Percentiles rank a stretch among this genome's conserved stretches.
Evolutionary conservation across 352 stramenopile species (phyloP).

Genomic region (Thalassiosira hispida): DNA sequence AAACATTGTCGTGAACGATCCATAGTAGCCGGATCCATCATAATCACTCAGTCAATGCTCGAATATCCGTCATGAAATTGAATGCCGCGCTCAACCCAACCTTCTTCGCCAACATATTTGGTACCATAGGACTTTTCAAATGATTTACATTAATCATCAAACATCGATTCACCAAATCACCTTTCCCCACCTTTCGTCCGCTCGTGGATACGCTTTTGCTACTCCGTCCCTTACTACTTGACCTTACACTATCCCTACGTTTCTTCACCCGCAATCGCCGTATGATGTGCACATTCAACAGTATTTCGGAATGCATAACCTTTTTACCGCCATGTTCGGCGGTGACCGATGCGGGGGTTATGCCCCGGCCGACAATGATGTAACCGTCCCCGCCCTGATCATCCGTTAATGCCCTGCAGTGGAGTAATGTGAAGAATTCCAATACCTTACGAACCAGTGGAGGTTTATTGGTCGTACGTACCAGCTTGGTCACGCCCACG

Average conservation of each 20-base stretch:
- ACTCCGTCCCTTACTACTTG: conserved; percentile 18
- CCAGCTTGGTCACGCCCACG: conserved; percentile 76
- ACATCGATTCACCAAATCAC: conserved; percentile 62
- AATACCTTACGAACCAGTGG: conserved; percentile 73
- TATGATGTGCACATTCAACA: conserved; percentile 83
- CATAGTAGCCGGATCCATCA: too few species aligned
- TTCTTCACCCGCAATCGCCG: conserved; percentile 37
- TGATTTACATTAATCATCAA: conserved; percentile 82
- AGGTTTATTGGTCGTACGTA: conserved; percentile 64
- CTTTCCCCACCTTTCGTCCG: conserved; percentile 31
- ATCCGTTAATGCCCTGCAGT: conserved; percentile 70
- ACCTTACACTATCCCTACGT: too few species aligned
- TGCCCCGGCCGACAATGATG: conserved; percentile 75
- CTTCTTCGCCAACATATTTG: conserved; percentile 77
- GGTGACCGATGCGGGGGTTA: conserved; percentile 60
- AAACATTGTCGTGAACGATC: too few species aligned
- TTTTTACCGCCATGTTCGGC: conserved; percentile 33
- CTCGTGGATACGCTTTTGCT: conserved; percentile 43
- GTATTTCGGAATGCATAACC: conserved; percentile 69
- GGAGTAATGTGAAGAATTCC: conserved; percentile 71
- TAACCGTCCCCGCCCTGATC: conserved; percentile 73
- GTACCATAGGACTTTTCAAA: conserved; percentile 73
- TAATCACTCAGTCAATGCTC: conserved; percentile 28
- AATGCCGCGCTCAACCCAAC: conserved; percentile 67
- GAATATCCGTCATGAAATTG: conserved; percentile 79